Evolutionary conservation across 1,284 basidiomycete species (phyloP).

Genomic region (Microstroma glucosiphilum): DNA sequence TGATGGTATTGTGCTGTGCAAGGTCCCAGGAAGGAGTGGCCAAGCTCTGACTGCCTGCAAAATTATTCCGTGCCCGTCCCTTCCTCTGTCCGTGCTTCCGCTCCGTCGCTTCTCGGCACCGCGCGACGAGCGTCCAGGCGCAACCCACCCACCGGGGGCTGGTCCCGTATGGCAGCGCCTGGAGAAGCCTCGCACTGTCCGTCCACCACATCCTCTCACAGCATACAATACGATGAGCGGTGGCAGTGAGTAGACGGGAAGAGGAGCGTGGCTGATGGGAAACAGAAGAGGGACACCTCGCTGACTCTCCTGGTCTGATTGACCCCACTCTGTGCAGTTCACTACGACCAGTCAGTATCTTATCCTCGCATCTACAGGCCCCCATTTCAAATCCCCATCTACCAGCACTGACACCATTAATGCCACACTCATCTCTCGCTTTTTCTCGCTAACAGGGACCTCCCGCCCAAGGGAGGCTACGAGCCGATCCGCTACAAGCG

Average conservation of each 20-base stretch:
- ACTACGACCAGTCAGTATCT: neutral
- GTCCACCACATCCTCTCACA: no score
- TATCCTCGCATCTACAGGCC: neutral
- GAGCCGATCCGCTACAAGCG: slow-evolving; percentile 90
- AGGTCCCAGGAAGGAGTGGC: no score
- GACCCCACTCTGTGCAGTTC: neutral
- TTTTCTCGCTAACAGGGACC: slow-evolving; percentile 62
- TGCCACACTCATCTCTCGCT: neutral
- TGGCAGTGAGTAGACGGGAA: neutral
- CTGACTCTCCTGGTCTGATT: no score
- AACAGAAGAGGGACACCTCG: neutral
- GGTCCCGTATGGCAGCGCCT: no score
- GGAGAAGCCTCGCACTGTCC: no score
- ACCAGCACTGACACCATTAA: neutral
- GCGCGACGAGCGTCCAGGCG: no score
- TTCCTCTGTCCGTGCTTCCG: no score
- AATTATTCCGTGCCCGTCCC: no score
- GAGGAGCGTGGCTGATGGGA: neutral
- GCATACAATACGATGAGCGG: neutral
- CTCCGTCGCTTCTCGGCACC: no score
- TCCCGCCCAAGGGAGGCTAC: slow-evolving; percentile 91
- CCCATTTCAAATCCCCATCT: neutral
- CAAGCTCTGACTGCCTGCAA: no score
- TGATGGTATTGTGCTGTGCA: no score
- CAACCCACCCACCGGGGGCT: no score